phyloP scores from a whole-genome alignment of 176 grass and related monocot species.

The Aegilops speltoides region DNA sequence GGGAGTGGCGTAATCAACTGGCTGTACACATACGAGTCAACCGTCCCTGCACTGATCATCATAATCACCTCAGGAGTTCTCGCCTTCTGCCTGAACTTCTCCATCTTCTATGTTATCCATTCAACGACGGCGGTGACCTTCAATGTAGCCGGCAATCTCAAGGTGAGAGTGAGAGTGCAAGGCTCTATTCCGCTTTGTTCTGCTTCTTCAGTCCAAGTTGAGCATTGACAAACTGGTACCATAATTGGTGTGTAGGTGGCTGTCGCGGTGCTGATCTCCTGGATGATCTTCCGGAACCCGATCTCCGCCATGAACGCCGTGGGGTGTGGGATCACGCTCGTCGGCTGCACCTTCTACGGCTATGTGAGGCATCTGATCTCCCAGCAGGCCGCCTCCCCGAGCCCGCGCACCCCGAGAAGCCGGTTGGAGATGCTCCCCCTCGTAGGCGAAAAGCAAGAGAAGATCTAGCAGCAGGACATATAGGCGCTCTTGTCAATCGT shows the following conservation, averaged over 20 bases:
- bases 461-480: constrained; percentile 40
- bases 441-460: constrained; percentile 69
- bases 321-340: constrained; percentile 73
- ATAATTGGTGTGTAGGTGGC: constrained; percentile 46
- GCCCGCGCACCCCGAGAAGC: constrained; percentile 56
- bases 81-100: constrained; percentile 84
- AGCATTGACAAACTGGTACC: not conserved
- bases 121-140: constrained; percentile 78
- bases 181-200: not conserved
- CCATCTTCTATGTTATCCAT: constrained; percentile 82
- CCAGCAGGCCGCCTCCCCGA: constrained; percentile 38
- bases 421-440: constrained; percentile 86
- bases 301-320: constrained; percentile 85
- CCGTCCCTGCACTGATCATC: constrained; percentile 52
- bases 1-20: constrained; percentile 57
- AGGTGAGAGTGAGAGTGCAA: constrained; percentile 33
- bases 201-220: not conserved
- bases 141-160: constrained; percentile 78
- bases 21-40: constrained; percentile 60
- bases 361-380: constrained; percentile 77
- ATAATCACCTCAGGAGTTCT: constrained; percentile 59
- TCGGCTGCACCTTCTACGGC: constrained; percentile 94
- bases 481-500: not conserved
- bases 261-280: constrained; percentile 81
- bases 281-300: constrained; percentile 93